Conservation (phyloP, 768 basidiomycete species). For the Tulasnella sp. region DNA sequence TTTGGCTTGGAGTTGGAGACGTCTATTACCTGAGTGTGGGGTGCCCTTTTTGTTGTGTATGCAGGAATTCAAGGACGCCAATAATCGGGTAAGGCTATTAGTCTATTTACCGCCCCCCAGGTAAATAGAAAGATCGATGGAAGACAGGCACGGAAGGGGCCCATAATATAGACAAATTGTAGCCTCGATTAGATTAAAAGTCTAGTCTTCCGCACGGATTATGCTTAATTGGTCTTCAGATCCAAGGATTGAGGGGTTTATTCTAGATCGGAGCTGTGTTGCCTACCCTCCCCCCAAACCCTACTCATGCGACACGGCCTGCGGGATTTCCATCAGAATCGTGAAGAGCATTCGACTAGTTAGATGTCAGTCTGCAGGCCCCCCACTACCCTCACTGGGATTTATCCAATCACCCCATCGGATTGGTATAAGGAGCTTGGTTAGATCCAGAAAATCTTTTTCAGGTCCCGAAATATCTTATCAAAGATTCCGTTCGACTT, state of each 20-base stretch:
- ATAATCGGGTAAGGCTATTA: not conserved
- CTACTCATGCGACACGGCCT: not conserved
- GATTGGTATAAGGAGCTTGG: not conserved
- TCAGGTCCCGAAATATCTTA: too few relatives aligned
- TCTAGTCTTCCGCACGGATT: not conserved
- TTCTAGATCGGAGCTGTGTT: not conserved
- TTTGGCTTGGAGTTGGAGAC: not conserved
- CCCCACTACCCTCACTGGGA: not conserved
- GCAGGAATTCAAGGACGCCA: not conserved
- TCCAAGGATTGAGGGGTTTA: not conserved
- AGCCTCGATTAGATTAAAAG: not conserved
- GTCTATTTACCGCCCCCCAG: not conserved
- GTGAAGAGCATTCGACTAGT: not conserved
- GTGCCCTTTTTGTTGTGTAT: not conserved
- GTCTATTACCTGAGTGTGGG: not conserved
- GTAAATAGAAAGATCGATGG: not conserved
- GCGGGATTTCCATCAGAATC: not conserved
- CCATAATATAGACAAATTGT: not conserved
- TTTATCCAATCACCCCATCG: not conserved
- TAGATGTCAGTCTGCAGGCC: not conserved
- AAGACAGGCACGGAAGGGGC: not conserved
- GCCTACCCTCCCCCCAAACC: not conserved
- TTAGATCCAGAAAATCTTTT: too few relatives aligned
- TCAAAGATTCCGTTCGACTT: too few relatives aligned
- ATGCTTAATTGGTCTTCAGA: not conserved